Evolutionary conservation across 202 grass and related monocot genomes (phyloP), one percentile per base, ranked within the genome.

Genomic region (Digitaria exilis): DNA sequence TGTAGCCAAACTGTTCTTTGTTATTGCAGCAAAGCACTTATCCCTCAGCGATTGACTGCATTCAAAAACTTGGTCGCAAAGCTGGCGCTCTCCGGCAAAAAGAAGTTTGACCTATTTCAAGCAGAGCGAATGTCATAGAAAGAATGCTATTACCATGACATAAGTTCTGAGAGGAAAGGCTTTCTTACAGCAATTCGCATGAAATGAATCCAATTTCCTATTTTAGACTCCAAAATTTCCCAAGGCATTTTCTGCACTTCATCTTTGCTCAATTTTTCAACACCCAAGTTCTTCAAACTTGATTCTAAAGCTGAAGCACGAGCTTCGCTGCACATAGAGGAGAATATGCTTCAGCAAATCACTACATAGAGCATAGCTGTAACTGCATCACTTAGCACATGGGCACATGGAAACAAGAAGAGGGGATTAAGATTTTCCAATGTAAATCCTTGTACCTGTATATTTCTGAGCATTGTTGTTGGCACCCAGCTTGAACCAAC

Each of bases 181-280:
- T 70, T 8, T 56, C 87, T 87, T 98, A 98, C 96, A 86, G 93
- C 91, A 81, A 98, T 98, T 59, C 96, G 77, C 96, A 96, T 98
- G 59, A 96, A 93, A 70, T 98, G 96, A 79, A 98, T 98, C 96
- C 93, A 98, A 18, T 96, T 98, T 32, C 87, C 91, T 67, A 90
- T 96, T 96, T 98, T 96, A 45, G 96, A 87, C 75, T 94, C 96
- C 9, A 96, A 80, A 80, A 92, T 90, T 56, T 98, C 96, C 93
- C 93, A 98, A 65, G 91, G 91, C 89, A 98, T 88, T 91, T 90
- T 98, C 82, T 98, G 93, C 76, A 98, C 96, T 78, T 98, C 96
- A 32, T 92, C 93, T 98, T 90, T 96, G 85, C 93, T 96, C 46
- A 98, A 73, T 90, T 98, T 98, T 83, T 98, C 93, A 56, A 98